Conservation (phyloP, 345 rosid species). For the Dimocarpus longan region DNA sequence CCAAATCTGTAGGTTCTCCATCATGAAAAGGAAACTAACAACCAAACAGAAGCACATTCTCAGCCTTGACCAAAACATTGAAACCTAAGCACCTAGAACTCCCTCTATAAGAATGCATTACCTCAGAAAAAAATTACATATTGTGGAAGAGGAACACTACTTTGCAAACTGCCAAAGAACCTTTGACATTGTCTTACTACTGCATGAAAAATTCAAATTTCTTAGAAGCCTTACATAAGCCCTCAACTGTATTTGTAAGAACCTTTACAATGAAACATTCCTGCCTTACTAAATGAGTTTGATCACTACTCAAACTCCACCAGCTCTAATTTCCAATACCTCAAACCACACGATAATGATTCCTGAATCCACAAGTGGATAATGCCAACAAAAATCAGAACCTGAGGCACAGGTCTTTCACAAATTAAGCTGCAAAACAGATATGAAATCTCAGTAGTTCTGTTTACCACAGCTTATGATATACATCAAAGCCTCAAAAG, state of each 20-base stretch:
- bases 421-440: background rate
- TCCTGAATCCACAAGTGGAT: background rate
- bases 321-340: background rate
- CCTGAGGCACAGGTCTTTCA: conserved; percentile 5
- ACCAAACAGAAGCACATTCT: background rate
- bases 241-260: background rate
- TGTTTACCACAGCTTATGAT: background rate
- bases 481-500: background rate
- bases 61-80: conserved; percentile 2
- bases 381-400: background rate
- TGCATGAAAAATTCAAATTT: background rate
- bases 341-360: background rate
- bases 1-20: background rate
- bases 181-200: background rate
- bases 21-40: background rate
- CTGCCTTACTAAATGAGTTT: background rate
- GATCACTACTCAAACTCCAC: background rate
- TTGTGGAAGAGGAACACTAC: background rate
- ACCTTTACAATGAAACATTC: background rate
- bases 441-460: background rate
- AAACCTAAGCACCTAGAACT: background rate
- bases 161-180: background rate
- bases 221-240: background rate
- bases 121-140: background rate
- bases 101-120: background rate